Percentiles rank a stretch among this genome's conserved stretches.
phyloP scores from a whole-genome alignment of 164 flowering plant genomes.

The Aristolochia fimbriata region DNA sequence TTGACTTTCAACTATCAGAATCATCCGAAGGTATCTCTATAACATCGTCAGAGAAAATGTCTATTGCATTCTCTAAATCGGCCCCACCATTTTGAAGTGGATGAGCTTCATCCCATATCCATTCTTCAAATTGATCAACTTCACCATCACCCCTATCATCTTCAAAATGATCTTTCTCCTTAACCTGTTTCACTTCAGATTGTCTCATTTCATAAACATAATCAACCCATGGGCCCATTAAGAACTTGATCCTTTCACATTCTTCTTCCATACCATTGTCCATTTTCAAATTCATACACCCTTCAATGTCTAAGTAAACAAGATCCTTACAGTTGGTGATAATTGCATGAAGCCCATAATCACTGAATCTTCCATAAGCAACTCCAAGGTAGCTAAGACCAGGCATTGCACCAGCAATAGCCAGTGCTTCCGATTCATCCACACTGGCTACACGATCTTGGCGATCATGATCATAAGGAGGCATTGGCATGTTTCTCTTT shows the following conservation, averaged over 20 bases:
- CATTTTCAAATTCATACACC: conserved; percentile 50
- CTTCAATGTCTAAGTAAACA: conserved; percentile 45
- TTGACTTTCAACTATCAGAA: too few relatives aligned
- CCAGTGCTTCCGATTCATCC: conserved; percentile 57
- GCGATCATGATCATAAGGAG: conserved; percentile 12
- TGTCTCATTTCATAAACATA: neutral
- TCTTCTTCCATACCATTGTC: conserved; percentile 20
- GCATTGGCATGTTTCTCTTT: conserved; percentile 54
- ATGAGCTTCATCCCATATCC: too few relatives aligned
- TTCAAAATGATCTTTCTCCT: too few relatives aligned
- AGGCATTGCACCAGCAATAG: conserved; percentile 68
- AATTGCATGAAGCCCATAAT: conserved; percentile 20
- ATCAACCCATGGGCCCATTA: conserved; percentile 22
- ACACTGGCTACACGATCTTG: conserved; percentile 1
- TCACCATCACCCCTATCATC: too few relatives aligned
- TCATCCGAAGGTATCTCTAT: too few relatives aligned
- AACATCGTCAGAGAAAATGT: too few relatives aligned
- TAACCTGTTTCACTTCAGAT: neutral
- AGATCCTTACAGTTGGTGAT: conserved; percentile 27
- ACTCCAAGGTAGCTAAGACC: conserved; percentile 55
- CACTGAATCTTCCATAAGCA: conserved; percentile 36
- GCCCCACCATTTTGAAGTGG: too few relatives aligned
- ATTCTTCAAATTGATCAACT: too few relatives aligned
- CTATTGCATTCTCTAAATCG: too few relatives aligned
- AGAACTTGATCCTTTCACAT: conserved; percentile 12